A percentile compares a stretch with the other conserved stretches of the same genome.
Evolutionary conservation across 2,329 filamentous ascomycete species (phyloP).

Genomic region (Colletotrichum tabaci): DNA sequence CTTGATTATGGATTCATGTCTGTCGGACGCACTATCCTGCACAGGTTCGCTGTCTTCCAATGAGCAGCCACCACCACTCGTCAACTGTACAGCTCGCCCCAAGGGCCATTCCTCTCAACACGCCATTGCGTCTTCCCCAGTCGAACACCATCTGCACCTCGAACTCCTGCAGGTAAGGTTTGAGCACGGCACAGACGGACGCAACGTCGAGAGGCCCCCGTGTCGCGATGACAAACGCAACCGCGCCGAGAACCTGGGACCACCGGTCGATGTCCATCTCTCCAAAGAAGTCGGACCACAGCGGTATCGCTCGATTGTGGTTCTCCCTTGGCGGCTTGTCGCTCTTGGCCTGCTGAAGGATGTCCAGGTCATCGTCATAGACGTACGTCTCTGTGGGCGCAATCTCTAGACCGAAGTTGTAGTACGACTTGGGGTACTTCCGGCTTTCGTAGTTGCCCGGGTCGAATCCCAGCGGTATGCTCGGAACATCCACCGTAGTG

Average conservation of each 20-base stretch:
- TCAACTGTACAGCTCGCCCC: conserved; percentile 62
- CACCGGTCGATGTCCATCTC: conserved; percentile 72
- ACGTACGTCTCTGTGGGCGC: conserved; percentile 72
- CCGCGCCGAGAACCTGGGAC: conserved; percentile 73
- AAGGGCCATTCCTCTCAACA: conserved; percentile 61
- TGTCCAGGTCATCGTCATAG: conserved; percentile 65
- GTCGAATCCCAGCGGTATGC: conserved; percentile 79
- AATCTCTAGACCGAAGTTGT: conserved; percentile 75
- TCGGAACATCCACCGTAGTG: conserved; percentile 67
- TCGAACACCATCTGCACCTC: conserved; percentile 72
- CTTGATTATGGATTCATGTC: background rate
- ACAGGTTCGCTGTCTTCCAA: conserved; percentile 55
- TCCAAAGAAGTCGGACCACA: conserved; percentile 81
- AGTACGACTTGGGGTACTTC: conserved; percentile 75
- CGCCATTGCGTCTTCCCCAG: conserved; percentile 70
- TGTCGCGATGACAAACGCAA: conserved; percentile 74
- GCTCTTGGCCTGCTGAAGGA: conserved; percentile 54
- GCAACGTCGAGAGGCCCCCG: conserved; percentile 70
- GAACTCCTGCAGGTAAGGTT: conserved; percentile 73
- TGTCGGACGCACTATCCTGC: background rate
- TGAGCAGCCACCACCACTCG: conserved; percentile 79
- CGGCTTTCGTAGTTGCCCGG: conserved; percentile 80
- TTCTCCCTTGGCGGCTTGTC: conserved; percentile 60
- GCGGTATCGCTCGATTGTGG: conserved; percentile 69
- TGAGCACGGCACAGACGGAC: conserved; percentile 69